Base-by-base conservation (phyloP, 768 basidiomycete species). In the Pisolithus albus region DNA sequence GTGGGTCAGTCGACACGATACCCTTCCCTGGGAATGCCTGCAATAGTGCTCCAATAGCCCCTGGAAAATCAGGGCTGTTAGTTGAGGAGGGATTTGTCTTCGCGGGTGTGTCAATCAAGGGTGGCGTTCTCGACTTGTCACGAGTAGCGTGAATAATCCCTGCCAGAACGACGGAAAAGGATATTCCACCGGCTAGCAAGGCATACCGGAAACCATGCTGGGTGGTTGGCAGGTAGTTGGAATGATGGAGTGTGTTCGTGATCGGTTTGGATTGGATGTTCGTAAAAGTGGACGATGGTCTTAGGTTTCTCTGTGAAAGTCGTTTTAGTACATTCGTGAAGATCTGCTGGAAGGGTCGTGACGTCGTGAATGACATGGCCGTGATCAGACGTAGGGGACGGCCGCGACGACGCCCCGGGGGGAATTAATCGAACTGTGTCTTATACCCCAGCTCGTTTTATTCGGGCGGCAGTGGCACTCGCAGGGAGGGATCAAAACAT, bases 1-100 rank as follows among this genome's bases (percentile, higher is more conserved):
- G 66, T n/a, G 73, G 67, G 53, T 80, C 75, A 3, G 78, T 81
- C 23, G 73, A 68, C 21, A 84, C 78, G 13, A 64, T 59, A 24
- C 71, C 70, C 7, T 64, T 60, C 15, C 64, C 65, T 10, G 77
- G 69, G 53, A 84, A 74, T 19, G 64, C 61, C 7, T 59, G 51
- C 19, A 62, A 69, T 21, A 84, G 66, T 53, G 82, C 77, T 21
- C 68, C 58, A 18, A 83, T 81, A 10, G 81, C 81, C 32, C 59
- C 51, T 58, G 67, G 49, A 7, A 80, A 57, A 54, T 80, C 49
- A 36, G 44, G 24, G 8, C 32, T 32, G 39, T 46, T 50, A 23
- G 21, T 23, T 39, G 52, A 45, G 9, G 49, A 38, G 16, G 36
- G 21, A 39, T 19, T 47, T 26, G 37, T 23, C 38, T 26, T n/a